These are phyloP conservation scores for Hypoxylon cercidicola DNA, from an alignment of 495 filamentous ascomycete genomes.

Conservation along the genomic window DNA sequence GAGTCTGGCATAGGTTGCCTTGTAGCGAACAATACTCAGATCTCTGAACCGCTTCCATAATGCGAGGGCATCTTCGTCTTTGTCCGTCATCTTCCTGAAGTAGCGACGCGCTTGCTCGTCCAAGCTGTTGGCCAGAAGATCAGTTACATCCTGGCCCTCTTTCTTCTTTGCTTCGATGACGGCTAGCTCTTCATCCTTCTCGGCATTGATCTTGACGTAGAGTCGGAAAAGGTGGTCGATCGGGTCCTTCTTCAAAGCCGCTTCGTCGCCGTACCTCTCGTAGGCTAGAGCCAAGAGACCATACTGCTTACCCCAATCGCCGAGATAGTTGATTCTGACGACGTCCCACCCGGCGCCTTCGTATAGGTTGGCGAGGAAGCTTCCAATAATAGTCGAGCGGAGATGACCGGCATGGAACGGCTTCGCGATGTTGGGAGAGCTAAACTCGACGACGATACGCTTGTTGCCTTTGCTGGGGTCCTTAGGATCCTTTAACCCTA, in stretches of 20 bases:
- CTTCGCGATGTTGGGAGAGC: slow-evolving; percentile 67
- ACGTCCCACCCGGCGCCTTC: slow-evolving; percentile 70
- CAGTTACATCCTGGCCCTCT: slow-evolving; percentile 60
- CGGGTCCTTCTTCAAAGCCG: slow-evolving; percentile 64
- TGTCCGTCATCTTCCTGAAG: slow-evolving; percentile 92
- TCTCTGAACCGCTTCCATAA: slow-evolving; percentile 91
- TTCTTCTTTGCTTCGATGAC: slow-evolving; percentile 57
- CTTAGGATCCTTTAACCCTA: slow-evolving; percentile 73
- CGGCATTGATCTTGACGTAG: slow-evolving; percentile 70
- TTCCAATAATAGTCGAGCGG: slow-evolving; percentile 73
- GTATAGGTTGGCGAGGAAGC: slow-evolving; percentile 70
- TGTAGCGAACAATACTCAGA: slow-evolving; percentile 86
- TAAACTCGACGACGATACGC: slow-evolving; percentile 62
- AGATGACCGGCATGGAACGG: slow-evolving; percentile 76
- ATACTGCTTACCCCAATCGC: slow-evolving; percentile 76
- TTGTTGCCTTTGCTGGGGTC: slow-evolving; percentile 77
- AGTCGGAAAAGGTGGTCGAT: slow-evolving; percentile 73
- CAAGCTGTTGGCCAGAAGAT: slow-evolving; percentile 61
- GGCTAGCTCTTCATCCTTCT: slow-evolving; percentile 67
- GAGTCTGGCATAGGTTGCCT: slow-evolving; percentile 76
- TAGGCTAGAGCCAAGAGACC: slow-evolving; percentile 69
- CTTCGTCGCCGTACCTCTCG: slow-evolving; percentile 68
- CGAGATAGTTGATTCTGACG: slow-evolving; percentile 71
- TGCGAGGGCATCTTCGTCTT: slow-evolving; percentile 77
- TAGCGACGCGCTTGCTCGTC: slow-evolving; percentile 76